phyloP scores from a whole-genome alignment of 2,329 filamentous ascomycete species.

The Ophiostoma quercus region DNA sequence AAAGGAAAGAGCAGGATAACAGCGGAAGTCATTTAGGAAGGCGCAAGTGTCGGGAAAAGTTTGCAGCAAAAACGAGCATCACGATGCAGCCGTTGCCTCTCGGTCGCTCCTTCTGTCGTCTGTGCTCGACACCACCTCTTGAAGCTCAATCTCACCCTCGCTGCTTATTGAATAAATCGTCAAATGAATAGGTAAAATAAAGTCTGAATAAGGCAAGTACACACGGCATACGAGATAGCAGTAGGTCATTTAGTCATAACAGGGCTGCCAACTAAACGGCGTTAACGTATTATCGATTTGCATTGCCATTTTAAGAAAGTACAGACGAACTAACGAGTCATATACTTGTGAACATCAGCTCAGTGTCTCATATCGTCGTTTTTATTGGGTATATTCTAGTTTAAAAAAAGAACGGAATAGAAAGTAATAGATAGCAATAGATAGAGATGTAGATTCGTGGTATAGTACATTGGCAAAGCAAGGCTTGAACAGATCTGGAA shows the following conservation, averaged over 20 bases:
- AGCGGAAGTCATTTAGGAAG: background rate
- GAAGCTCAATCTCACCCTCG: background rate
- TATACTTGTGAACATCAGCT: background rate
- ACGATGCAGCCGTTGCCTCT: background rate
- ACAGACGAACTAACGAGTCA: conserved; percentile 8
- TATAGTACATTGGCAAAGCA: conserved; percentile 13
- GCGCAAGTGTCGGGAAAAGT: background rate
- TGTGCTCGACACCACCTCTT: background rate
- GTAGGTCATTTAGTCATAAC: background rate
- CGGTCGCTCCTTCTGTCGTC: background rate
- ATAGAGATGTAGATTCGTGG: conserved; percentile 4
- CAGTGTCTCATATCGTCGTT: background rate
- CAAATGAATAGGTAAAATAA: background rate
- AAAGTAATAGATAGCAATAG: background rate
- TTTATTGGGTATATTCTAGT: conserved; percentile 7
- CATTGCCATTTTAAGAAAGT: conserved; percentile 11
- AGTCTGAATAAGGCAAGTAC: conserved; percentile 19
- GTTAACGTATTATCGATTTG: conserved; percentile 3
- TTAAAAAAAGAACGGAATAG: too few species aligned
- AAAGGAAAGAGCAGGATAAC: conserved; percentile 3
- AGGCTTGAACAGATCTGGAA: conserved; percentile 8
- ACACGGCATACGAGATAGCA: conserved; percentile 6
- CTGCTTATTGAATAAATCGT: background rate
- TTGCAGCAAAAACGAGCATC: background rate
- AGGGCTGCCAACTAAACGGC: background rate